Conservation (phyloP, 352 stramenopile genomes). For the Hyaloperonospora arabidopsidis region DNA sequence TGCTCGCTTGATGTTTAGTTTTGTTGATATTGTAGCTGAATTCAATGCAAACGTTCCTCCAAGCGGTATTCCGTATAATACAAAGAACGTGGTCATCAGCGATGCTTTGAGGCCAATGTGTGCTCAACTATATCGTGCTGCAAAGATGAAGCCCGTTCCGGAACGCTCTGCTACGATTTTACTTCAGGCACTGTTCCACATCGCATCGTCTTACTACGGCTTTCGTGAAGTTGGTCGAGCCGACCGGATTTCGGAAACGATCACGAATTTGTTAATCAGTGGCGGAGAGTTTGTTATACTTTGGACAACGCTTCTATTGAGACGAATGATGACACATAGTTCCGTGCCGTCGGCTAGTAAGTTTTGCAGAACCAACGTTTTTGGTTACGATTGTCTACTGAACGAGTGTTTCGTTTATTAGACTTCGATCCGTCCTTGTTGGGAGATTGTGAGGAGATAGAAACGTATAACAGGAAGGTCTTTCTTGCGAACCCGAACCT, state of each 20-base stretch:
- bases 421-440: constrained; percentile 42
- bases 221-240: constrained; percentile 78
- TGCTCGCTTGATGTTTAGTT: constrained; percentile 28
- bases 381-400: constrained; percentile 3
- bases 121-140: constrained; percentile 71
- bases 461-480: constrained; percentile 66
- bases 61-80: constrained; percentile 79
- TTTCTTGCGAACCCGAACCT: constrained; percentile 70
- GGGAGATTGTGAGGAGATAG: constrained; percentile 59
- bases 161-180: constrained; percentile 61
- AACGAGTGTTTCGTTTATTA: constrained; percentile 14
- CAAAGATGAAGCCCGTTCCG: constrained; percentile 56
- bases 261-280: constrained; percentile 66
- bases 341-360: constrained; percentile 36
- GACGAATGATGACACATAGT: constrained; percentile 50
- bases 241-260: constrained; percentile 65
- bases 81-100: constrained; percentile 65
- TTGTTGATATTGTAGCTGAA: constrained; percentile 76
- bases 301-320: constrained; percentile 71
- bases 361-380: constrained; percentile 12
- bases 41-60: constrained; percentile 87
- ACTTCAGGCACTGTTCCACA: constrained; percentile 78
- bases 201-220: constrained; percentile 80
- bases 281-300: constrained; percentile 85
- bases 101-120: constrained; percentile 75